Base-by-base conservation (phyloP, 73 alveolate species). In the Diophrys sp. region DNA sequence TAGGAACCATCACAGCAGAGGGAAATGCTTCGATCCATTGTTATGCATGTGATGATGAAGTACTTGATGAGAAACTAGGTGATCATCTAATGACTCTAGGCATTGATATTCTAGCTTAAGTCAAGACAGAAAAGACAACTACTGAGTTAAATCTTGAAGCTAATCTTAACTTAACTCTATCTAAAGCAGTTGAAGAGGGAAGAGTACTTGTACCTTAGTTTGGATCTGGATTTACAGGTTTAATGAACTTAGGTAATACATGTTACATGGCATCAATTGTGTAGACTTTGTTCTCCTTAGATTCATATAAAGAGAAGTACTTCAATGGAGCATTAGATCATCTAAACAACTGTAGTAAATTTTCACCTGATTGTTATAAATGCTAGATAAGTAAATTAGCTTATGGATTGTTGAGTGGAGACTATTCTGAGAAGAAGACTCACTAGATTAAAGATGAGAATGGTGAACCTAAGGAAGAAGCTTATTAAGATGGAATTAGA, bases 1-100 rank as follows among this genome's bases (percentile, higher is more conserved):
- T 98, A 32, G 99, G 99, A 2, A 98, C 99, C 18, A 98, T 98
- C 81, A 98, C 99, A 14, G 99, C 99, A 27, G 99, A 97, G 80
- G 99, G 99, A 31, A 94, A 90, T 44, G 99, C 99, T 29, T 91
- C 89, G 1, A 80, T 92, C 71, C 92, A 89, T 89, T 97, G 99
- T 74, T 97, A 97, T 86, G 83, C 89, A 11, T 97, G 99, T 84
- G 98, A 97, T 84, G 97, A 95, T 68, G 99, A 97, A 77, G 98
- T 93, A 14, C 70, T 83, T 30, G 99, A 97, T 85, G 90, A 83
- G 0, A 73, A 78, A 62, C 86, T 97, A 34, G 91, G 96, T 24
- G 69, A 54, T 11, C 99, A 97, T 88, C 78, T 97, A 44, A 84
- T 77, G 71, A 89, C 77, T 29, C 87, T 96, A 67, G 99, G 99